Evolutionary conservation across 306 rosid genomes (phyloP), one percentile per base, ranked within the genome.

Genomic region (Lathyrus sativus): DNA sequence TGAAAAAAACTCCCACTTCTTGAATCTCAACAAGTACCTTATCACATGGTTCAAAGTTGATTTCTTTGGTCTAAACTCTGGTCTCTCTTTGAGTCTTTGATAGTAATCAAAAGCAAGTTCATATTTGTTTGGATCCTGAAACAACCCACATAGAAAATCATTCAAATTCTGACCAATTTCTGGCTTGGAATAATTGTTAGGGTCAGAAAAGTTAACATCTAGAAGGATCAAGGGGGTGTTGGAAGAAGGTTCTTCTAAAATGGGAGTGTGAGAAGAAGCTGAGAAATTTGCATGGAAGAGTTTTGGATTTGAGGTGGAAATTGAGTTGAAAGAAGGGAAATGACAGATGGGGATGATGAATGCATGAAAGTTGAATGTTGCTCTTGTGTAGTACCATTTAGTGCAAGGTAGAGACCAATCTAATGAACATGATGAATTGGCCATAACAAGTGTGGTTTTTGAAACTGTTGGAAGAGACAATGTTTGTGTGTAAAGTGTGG

Each of bases 21-120:
- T 86, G 11, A 76, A 68, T 43, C 76, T 80, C 76, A 83, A 56
- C 78, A 87, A 83, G n/a, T 87, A 86, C 86, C 90, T 85, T 60
- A 80, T 71, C 3, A 87, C 75, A 62, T 73, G 83, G 43, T 69
- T 68, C 11, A 87, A 51, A 6, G 90, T 81, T 26, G 87, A 62
- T 63, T 54, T 82, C 78, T 68, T 62, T 6, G 96, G 87, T 42
- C 78, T 75, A 72, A 85, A 89, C 22, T 83, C 85, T 4, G 87
- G 72, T 68, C 75, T 72, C 22, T 85, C 79, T 71, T 76, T 83
- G 44, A 85, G 74, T 58, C 83, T 83, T 44, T 79, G 86, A 4
- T 89, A 87, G 73, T 78, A 84, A 18, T 87, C 84, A 51, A 72
- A 83, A 1, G 79, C 91, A 11, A 79, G 68, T 4, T 74, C 83